Base-by-base conservation (phyloP, 1,284 basidiomycete species). In the Exobasidium rhododendri region DNA sequence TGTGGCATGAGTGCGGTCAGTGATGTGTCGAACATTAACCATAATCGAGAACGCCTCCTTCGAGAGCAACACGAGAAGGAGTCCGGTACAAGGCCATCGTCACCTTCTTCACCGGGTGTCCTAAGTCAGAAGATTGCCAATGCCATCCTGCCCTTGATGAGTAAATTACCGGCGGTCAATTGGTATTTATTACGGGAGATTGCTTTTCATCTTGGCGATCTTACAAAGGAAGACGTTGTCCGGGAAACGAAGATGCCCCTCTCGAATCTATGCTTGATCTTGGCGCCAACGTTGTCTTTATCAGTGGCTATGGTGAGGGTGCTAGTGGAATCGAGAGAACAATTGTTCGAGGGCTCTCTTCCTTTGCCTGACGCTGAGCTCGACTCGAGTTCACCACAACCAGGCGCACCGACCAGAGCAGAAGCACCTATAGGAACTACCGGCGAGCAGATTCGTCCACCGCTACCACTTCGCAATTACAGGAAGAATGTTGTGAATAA, bases 161-260 rank as follows among this genome's bases (percentile, higher is more conserved):
- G 55, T 1, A 56, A 65, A 31, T 30, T 77, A 6, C 69, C 70
- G 14, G 50, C 63, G 24, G 63, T 58, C 59, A 69, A 77, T 53
- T 78, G 76, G 76, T 78, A 77, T 58, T 61, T 78, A 26, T 62
- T 78, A 14, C 70, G 76, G 52, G 76, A 78, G 62, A 43, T 78
- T 11, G 43, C 70, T 2, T 32, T 65, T 4, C 76, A 78, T 45
- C 58, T 78, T 1, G 66, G 66, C 13, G 53, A 64, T 51, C 40
- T 78, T 31, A 62, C 62, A 1, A 56, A 64, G 3, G 50, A 65
- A 2, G 51, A 60, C 4, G 65, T 66, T 17, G 74, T 74, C 14
- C 53, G 35, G 3, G 51, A 59, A 35, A 78, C 76, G 11, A 77
- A 74, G 64, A 78, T 78, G 76, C 67, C 76, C 10, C 56, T 78